phyloP scores from a whole-genome alignment of 805 yeast genomes.

The Saccharomycopsis fodiens region DNA sequence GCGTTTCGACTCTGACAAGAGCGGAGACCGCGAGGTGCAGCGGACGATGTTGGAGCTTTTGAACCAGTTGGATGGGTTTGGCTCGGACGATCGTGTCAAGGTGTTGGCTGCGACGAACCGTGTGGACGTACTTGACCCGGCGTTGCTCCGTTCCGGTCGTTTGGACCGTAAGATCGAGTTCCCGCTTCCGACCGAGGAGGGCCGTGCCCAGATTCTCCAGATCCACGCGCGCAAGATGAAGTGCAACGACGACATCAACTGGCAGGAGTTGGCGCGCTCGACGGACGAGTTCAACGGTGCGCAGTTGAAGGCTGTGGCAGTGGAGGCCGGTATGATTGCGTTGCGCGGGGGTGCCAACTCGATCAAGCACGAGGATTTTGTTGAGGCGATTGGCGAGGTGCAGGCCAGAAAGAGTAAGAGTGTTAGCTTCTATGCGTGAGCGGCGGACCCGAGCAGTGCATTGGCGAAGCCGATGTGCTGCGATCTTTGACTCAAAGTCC shows the following conservation, averaged over 20 bases:
- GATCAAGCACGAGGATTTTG: conserved; percentile 95
- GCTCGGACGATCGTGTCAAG: conserved; percentile 93
- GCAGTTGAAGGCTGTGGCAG: conserved; percentile 96
- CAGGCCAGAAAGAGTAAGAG: conserved; percentile 95
- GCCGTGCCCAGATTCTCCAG: conserved; percentile 92
- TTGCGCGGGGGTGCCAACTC: conserved; percentile 86
- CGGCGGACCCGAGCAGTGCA: too few relatives aligned
- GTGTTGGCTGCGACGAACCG: conserved; percentile 97
- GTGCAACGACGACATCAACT: conserved; percentile 82
- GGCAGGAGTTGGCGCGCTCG: conserved; percentile 97
- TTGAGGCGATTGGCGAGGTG: conserved; percentile 96
- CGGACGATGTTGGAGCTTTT: conserved; percentile 98
- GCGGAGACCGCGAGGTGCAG: conserved; percentile 98
- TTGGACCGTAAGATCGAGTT: conserved; percentile 96
- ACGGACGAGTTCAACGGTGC: conserved; percentile 99
- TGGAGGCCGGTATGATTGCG: conserved; percentile 99
- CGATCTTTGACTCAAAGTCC: too few relatives aligned
- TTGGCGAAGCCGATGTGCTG: too few relatives aligned
- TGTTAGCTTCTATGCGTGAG: conserved; percentile 88
- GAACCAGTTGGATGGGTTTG: conserved; percentile 97
- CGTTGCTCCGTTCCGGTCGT: conserved; percentile 93
- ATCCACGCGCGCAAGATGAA: conserved; percentile 97
- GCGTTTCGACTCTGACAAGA: conserved; percentile 93
- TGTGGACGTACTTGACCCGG: conserved; percentile 98
- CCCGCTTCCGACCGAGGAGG: conserved; percentile 96